Conservation (phyloP, 371 early-diverging fungal genomes). For the Blakeslea trispora region DNA sequence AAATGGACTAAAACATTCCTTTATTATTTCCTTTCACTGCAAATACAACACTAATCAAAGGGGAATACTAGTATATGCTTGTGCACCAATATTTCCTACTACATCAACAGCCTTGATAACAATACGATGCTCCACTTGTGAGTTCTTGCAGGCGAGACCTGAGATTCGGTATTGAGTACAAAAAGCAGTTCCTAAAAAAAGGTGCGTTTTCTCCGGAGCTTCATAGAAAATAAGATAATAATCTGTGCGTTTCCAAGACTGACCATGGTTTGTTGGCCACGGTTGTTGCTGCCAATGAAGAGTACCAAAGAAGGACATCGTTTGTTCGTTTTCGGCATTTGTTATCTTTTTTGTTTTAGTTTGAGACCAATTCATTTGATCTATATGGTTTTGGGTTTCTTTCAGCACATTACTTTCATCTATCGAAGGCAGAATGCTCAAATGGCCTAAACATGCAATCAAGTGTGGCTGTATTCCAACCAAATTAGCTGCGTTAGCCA, state of each 20-base stretch:
- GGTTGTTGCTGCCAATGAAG: constrained; percentile 7
- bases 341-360: constrained; percentile 1
- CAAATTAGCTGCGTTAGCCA: constrained; percentile 13
- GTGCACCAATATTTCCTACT: constrained; percentile 6
- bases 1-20: too few relatives aligned
- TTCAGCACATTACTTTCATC: too few relatives aligned
- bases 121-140: neutral
- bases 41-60: too few relatives aligned
- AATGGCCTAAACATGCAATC: constrained; percentile 15
- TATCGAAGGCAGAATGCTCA: constrained; percentile 19
- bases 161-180: constrained; percentile 25
- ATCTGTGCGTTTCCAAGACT: constrained; percentile 12
- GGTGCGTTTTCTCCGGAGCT: neutral
- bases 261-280: neutral
- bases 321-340: constrained; percentile 8
- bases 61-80: too few relatives aligned
- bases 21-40: too few relatives aligned
- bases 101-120: constrained; percentile 21
- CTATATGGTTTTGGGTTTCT: too few relatives aligned
- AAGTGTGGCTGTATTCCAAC: constrained; percentile 5
- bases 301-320: constrained; percentile 14
- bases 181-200: constrained; percentile 31
- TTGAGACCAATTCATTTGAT: too few relatives aligned
- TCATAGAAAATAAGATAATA: constrained; percentile 11
- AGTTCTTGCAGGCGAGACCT: constrained; percentile 10